Percentiles rank a stretch among this genome's conserved stretches.
phyloP scores from a whole-genome alignment of 1,284 basidiomycete genomes.

The Cryptococcus sp. region DNA sequence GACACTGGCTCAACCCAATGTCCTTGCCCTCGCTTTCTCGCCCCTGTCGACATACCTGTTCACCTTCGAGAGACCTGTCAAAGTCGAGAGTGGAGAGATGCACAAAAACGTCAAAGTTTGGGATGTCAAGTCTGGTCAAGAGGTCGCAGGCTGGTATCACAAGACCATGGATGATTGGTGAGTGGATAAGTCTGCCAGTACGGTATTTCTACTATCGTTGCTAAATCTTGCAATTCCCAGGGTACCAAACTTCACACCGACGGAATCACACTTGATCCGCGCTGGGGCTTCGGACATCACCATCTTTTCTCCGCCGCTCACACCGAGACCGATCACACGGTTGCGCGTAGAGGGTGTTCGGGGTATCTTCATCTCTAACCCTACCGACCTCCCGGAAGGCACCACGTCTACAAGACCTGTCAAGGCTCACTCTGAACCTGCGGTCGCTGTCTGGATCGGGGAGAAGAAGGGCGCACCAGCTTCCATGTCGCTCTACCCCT shows the following conservation, averaged over 20 bases:
- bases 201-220: not conserved
- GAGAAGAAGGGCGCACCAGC: conserved; percentile 98
- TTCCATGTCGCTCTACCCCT: conserved; percentile 78
- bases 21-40: conserved; percentile 85
- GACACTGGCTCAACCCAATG: conserved; percentile 60
- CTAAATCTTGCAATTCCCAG: conserved; percentile 29
- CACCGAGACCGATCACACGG: conserved; percentile 38
- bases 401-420: conserved; percentile 37
- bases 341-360: conserved; percentile 49
- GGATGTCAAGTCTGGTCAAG: conserved; percentile 43
- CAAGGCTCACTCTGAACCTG: conserved; percentile 36
- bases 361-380: conserved; percentile 47
- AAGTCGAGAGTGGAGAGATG: conserved; percentile 48
- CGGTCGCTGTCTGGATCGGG: conserved; percentile 81
- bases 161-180: conserved; percentile 51
- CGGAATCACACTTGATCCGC: conserved; percentile 84
- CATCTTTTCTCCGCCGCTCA: conserved; percentile 62
- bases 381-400: conserved; percentile 33
- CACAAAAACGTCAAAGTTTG: conserved; percentile 52
- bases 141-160: conserved; percentile 49
- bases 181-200: conserved; percentile 11
- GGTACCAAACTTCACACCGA: conserved; percentile 86
- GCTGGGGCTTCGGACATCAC: conserved; percentile 68
- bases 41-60: conserved; percentile 88
- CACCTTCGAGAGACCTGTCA: conserved; percentile 81